phyloP scores from a whole-genome alignment of 768 basidiomycete species.

The Lenzites betulinus region DNA sequence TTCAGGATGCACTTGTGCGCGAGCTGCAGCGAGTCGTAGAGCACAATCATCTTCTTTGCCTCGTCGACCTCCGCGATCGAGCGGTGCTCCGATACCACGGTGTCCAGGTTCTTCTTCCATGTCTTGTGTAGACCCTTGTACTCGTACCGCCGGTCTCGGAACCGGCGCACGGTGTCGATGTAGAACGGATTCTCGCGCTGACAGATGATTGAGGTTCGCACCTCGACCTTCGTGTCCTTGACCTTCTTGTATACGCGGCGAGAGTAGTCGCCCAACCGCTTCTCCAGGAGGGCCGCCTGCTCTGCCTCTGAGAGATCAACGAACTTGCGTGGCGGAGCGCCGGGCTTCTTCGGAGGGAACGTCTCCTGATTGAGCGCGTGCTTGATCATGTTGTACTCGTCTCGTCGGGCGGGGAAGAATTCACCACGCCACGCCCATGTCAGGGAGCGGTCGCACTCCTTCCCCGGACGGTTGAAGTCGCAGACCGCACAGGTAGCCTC shows the following conservation, averaged over 20 bases:
- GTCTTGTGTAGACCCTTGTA: constrained; percentile 99
- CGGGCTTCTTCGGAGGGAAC: constrained; percentile 81
- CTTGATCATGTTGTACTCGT: constrained; percentile 99
- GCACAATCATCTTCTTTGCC: constrained; percentile 97
- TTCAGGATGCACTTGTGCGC: constrained; percentile 99
- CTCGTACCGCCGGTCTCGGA: constrained; percentile 97
- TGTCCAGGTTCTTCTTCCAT: constrained; percentile 98
- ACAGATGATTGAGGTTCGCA: constrained; percentile 92
- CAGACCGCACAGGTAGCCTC: constrained; percentile 97
- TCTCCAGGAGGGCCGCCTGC: constrained; percentile 91
- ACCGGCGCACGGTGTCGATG: constrained; percentile 95
- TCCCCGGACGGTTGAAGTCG: constrained; percentile 96
- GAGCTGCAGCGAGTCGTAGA: constrained; percentile 97
- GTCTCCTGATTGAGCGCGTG: constrained; percentile 93
- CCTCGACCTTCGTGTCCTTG: constrained; percentile 95
- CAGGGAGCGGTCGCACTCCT: constrained; percentile 89
- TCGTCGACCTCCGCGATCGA: constrained; percentile 89
- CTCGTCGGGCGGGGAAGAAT: constrained; percentile 94
- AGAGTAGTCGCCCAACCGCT: constrained; percentile 97
- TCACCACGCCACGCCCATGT: constrained; percentile 99
- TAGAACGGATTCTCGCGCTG: constrained; percentile 99
- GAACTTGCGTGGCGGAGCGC: constrained; percentile 77
- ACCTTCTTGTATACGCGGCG: constrained; percentile 98
- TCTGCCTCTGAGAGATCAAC: constrained; percentile 80
- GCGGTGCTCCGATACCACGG: constrained; percentile 61